Conservation (phyloP, 805 yeast species). For the Wickerhamomyces pijperi region DNA sequence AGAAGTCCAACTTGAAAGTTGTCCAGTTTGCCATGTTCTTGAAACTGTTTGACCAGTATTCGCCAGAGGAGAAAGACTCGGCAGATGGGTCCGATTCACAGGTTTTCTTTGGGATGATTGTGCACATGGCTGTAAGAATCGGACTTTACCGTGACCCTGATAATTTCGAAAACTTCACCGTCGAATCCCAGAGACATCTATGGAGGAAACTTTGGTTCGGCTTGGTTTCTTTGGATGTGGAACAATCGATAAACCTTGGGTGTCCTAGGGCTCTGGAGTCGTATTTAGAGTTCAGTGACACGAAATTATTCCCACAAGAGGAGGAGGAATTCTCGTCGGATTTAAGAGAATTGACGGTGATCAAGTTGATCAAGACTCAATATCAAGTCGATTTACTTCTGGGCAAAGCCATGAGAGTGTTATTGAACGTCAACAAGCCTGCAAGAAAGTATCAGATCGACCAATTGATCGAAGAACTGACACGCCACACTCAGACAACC, state of each 20-base stretch:
- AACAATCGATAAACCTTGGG: slow-evolving; percentile 31
- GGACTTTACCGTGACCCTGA: slow-evolving; percentile 64
- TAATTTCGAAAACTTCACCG: slow-evolving; percentile 31
- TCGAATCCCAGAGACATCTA: slow-evolving; percentile 30
- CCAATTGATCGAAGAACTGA: slow-evolving; percentile 22
- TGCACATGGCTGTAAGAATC: slow-evolving; percentile 57
- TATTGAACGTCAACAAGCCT: slow-evolving; percentile 27
- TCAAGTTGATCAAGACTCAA: slow-evolving; percentile 35
- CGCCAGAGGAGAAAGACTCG: slow-evolving; percentile 52
- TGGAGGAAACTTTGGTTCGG: slow-evolving; percentile 53
- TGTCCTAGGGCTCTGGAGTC: slow-evolving; percentile 27
- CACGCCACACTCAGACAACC: slow-evolving; percentile 23
- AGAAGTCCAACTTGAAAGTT: slow-evolving; percentile 34
- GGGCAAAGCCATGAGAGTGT: slow-evolving; percentile 26
- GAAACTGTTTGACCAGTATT: slow-evolving; percentile 40
- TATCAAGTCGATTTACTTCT: slow-evolving; percentile 33
- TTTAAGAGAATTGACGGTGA: slow-evolving; percentile 33
- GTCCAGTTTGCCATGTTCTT: slow-evolving; percentile 51
- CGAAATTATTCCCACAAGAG: slow-evolving; percentile 32
- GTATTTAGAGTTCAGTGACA: slow-evolving; percentile 28
- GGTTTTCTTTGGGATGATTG: slow-evolving; percentile 40
- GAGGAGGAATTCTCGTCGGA: slow-evolving; percentile 18
- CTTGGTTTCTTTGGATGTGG: slow-evolving; percentile 29
- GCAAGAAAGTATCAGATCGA: slow-evolving; percentile 30
- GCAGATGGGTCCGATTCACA: slow-evolving; percentile 49